Percentiles rank a stretch among this genome's conserved stretches.
These are phyloP conservation scores for Trichophaea hybrida DNA, from an alignment of 2,329 filamentous ascomycete genomes.

Conservation along the genomic window DNA sequence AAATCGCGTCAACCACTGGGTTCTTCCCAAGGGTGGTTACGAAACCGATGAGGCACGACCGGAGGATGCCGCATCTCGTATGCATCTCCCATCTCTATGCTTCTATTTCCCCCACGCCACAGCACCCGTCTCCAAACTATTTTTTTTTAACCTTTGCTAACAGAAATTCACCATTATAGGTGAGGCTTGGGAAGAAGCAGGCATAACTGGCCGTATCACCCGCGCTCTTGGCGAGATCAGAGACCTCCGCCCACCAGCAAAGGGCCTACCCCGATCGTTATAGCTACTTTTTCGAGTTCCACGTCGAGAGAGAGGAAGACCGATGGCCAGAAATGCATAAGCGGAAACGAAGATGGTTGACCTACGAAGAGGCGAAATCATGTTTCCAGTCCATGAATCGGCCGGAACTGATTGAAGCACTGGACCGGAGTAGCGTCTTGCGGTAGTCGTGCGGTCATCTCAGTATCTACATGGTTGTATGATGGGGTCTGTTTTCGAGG, in stretches of 20 bases:
- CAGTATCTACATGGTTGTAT: no score
- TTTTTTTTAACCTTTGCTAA: conserved; percentile 5
- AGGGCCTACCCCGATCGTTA: conserved; percentile 39
- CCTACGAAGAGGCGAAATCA: conserved; percentile 65
- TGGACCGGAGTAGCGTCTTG: conserved; percentile 64
- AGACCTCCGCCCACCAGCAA: conserved; percentile 58
- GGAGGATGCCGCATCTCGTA: conserved; percentile 51
- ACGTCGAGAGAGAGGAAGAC: conserved; percentile 63
- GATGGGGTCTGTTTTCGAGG: no score
- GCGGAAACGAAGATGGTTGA: conserved; percentile 67
- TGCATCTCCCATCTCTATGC: neutral
- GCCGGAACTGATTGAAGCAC: conserved; percentile 76
- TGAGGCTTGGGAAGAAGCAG: conserved; percentile 97
- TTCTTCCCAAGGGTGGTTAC: conserved; percentile 95
- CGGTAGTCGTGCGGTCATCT: conserved; percentile 29
- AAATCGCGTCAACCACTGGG: conserved; percentile 71
- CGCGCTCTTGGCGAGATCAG: conserved; percentile 75
- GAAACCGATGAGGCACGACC: conserved; percentile 83
- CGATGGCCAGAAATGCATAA: conserved; percentile 94
- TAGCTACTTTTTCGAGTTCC: conserved; percentile 49
- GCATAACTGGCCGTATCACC: conserved; percentile 71
- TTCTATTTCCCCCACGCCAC: neutral
- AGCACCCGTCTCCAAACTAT: neutral
- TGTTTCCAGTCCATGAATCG: conserved; percentile 49
- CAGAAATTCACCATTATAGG: conserved; percentile 31